A percentile compares a stretch with the other conserved stretches of the same genome.
phyloP scores from a whole-genome alignment of 306 rosid species.

The Quercus robur region DNA sequence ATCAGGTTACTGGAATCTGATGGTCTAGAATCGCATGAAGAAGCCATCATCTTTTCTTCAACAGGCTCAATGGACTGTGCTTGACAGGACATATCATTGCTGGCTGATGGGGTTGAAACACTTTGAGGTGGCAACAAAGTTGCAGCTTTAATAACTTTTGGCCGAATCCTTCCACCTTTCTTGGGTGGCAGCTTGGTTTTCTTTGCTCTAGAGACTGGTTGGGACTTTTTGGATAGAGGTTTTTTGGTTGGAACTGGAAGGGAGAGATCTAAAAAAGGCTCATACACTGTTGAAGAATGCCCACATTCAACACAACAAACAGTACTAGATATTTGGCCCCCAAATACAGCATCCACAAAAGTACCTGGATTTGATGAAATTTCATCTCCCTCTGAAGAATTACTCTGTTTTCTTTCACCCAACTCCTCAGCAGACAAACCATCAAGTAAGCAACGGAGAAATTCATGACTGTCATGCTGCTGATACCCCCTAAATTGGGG shows the following conservation, averaged over 20 bases:
- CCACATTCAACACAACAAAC: slow-evolving; percentile 80
- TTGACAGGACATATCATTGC: slow-evolving; percentile 41
- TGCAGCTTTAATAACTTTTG: slow-evolving; percentile 45
- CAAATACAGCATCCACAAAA: slow-evolving; percentile 73
- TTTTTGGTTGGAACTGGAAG: slow-evolving; percentile 87
- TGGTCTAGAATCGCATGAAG: slow-evolving; percentile 30
- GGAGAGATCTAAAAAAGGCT: slow-evolving; percentile 89
- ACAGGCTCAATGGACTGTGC: slow-evolving; percentile 24
- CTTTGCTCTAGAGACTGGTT: slow-evolving; percentile 48
- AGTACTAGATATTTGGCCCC: slow-evolving; percentile 87
- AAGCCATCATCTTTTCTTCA: slow-evolving; percentile 29
- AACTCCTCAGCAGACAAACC: slow-evolving; percentile 76
- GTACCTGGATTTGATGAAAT: slow-evolving; percentile 44
- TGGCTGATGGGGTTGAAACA: slow-evolving; percentile 36
- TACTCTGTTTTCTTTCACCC: slow-evolving; percentile 50
- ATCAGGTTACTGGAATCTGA: slow-evolving; percentile 34
- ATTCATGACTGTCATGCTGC: slow-evolving; percentile 97
- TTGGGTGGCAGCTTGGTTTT: slow-evolving; percentile 70
- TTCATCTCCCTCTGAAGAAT: slow-evolving; percentile 41
- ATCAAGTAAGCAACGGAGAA: slow-evolving; percentile 82
- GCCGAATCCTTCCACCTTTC: slow-evolving; percentile 55
- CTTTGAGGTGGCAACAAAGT: slow-evolving; percentile 35
- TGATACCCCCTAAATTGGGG: slow-evolving; percentile 92
- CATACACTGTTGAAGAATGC: slow-evolving; percentile 81
- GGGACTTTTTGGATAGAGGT: slow-evolving; percentile 57